A percentile compares a stretch with the other conserved stretches of the same genome.
phyloP scores from a whole-genome alignment of 2,329 filamentous ascomycete species.

The Nigrospora oryzae region DNA sequence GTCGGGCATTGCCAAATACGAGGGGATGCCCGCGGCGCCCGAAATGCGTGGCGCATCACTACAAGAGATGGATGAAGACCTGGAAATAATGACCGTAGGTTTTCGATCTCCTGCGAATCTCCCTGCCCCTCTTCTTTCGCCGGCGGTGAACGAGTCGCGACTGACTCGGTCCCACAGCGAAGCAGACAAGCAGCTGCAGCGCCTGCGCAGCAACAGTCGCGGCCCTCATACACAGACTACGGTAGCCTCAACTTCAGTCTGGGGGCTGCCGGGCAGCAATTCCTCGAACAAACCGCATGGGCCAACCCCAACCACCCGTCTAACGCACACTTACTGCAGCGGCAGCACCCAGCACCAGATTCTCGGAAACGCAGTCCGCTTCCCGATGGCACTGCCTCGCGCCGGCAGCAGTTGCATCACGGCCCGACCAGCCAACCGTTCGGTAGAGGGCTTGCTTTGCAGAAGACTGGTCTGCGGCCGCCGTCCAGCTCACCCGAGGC shows the following conservation, averaged over 20 bases:
- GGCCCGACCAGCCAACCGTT: slow-evolving; percentile 12
- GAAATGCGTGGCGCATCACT: slow-evolving; percentile 65
- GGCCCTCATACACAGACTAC: slow-evolving; percentile 35
- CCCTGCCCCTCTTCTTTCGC: background rate
- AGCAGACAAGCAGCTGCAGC: slow-evolving; percentile 22
- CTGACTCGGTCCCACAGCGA: slow-evolving; percentile 13
- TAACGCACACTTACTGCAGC: slow-evolving; percentile 36
- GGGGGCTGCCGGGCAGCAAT: slow-evolving; percentile 71
- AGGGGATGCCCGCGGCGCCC: slow-evolving; percentile 94
- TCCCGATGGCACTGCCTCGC: slow-evolving; percentile 23
- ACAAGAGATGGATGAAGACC: slow-evolving; percentile 74
- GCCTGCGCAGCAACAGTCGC: slow-evolving; percentile 21
- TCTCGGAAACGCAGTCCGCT: slow-evolving; percentile 9
- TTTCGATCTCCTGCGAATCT: slow-evolving; percentile 23
- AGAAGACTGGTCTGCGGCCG: slow-evolving; percentile 15
- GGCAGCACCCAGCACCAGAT: slow-evolving; percentile 28
- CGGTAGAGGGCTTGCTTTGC: slow-evolving; percentile 15
- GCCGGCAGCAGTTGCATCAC: slow-evolving; percentile 22
- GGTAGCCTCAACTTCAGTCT: slow-evolving; percentile 40
- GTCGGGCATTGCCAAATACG: slow-evolving; percentile 85
- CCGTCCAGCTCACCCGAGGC: slow-evolving; percentile 35
- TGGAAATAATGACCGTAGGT: slow-evolving; percentile 76
- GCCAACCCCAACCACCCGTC: slow-evolving; percentile 78
- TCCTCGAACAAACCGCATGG: slow-evolving; percentile 85
- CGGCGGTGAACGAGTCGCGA: slow-evolving; percentile 2